phyloP scores from a whole-genome alignment of 805 yeast genomes.

The Tetrapisispora arboricola region DNA sequence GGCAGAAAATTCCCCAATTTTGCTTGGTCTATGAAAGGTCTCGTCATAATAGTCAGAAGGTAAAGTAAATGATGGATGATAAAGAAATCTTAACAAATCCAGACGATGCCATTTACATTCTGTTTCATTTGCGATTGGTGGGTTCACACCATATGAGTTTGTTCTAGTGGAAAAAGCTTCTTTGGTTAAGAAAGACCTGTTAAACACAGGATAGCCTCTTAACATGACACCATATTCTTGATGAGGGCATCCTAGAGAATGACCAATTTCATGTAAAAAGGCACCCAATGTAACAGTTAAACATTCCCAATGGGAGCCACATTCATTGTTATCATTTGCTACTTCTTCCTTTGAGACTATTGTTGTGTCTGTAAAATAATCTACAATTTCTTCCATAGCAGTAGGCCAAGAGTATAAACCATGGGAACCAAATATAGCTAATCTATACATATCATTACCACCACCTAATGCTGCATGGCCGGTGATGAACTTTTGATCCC shows the following conservation, averaged over 20 bases:
- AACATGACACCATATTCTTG: conserved; percentile 86
- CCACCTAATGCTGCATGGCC: conserved; percentile 97
- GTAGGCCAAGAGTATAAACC: conserved; percentile 89
- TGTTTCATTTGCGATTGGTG: conserved; percentile 44
- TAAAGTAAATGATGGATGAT: conserved; percentile 69
- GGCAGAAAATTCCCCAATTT: conserved; percentile 17
- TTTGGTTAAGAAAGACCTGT: conserved; percentile 68
- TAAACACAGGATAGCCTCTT: conserved; percentile 70
- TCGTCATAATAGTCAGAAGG: conserved; percentile 53
- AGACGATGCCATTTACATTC: conserved; percentile 84
- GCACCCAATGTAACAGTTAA: conserved; percentile 82
- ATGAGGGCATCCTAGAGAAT: conserved; percentile 83
- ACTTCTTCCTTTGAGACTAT: conserved; percentile 53
- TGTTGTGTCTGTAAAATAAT: conserved; percentile 65
- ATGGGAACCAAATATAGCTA: conserved; percentile 93
- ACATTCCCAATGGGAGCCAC: conserved; percentile 88
- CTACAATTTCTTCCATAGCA: conserved; percentile 58
- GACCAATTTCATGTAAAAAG: conserved; percentile 92
- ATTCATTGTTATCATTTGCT: conserved; percentile 82
- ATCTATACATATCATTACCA: conserved; percentile 52
- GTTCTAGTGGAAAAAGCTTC: conserved; percentile 53
- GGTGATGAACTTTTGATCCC: conserved; percentile 53
- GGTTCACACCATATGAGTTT: conserved; percentile 33
- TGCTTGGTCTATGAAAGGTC: conserved; percentile 29
- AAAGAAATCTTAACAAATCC: conserved; percentile 65